These are phyloP conservation scores for Alternaria sp. DNA, from an alignment of 2,329 filamentous ascomycete species.

Conservation along the genomic window DNA sequence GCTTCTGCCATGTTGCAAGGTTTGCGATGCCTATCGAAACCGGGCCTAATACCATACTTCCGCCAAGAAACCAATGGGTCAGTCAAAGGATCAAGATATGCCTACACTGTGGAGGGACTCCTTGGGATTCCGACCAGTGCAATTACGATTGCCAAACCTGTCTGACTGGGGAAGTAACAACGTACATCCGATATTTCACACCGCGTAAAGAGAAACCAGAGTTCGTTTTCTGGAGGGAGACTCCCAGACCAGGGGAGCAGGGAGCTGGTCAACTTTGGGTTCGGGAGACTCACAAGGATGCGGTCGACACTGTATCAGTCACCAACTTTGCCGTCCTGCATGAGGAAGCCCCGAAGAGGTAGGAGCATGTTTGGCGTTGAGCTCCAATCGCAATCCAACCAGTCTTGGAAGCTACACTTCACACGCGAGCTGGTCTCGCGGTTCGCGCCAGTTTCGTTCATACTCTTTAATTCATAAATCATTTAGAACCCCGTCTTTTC, in stretches of 20 bases:
- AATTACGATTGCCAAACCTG: slow-evolving; percentile 42
- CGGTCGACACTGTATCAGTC: neutral
- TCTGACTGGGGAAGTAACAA: slow-evolving; percentile 28
- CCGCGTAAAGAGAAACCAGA: slow-evolving; percentile 17
- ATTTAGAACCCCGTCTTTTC: slow-evolving; percentile 17
- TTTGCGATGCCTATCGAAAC: slow-evolving; percentile 32
- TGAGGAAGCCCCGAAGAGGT: neutral
- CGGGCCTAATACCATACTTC: slow-evolving; percentile 2
- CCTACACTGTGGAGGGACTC: slow-evolving; percentile 44
- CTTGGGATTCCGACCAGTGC: slow-evolving; percentile 32
- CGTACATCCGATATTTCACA: slow-evolving; percentile 42
- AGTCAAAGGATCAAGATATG: slow-evolving; percentile 37
- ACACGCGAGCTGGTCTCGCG: neutral
- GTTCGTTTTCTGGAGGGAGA: slow-evolving; percentile 33
- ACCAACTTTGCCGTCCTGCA: slow-evolving; percentile 32
- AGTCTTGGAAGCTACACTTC: neutral
- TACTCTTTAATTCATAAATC: slow-evolving; percentile 11
- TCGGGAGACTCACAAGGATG: slow-evolving; percentile 27
- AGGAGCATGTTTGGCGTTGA: neutral
- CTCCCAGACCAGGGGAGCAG: neutral
- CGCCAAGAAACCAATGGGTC: slow-evolving; percentile 40
- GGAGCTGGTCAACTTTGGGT: slow-evolving; percentile 26
- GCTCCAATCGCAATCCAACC: neutral
- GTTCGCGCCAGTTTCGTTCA: neutral
- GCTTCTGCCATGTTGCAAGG: slow-evolving; percentile 44